Evolutionary conservation across 768 basidiomycete species (phyloP).

Genomic region (Auricularia sp.): DNA sequence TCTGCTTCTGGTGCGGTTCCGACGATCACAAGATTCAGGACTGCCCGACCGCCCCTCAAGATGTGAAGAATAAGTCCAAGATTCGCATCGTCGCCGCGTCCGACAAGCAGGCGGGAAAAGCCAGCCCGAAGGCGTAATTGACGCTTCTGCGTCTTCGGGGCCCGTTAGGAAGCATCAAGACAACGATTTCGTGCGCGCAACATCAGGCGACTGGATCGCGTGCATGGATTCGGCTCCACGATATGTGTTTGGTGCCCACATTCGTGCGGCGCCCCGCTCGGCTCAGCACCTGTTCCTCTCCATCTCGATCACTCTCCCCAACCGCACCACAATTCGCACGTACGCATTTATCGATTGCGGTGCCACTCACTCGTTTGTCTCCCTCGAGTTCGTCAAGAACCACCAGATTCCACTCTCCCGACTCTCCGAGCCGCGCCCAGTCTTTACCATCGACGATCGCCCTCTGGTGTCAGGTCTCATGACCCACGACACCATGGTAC

Average conservation of each 20-base stretch:
- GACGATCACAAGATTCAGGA: no score
- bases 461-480: conserved; percentile 31
- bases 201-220: conserved; percentile 9
- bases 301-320: conserved; percentile 20
- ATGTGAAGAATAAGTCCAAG: no score
- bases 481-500: conserved; percentile 26
- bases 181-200: no score
- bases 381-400: conserved; percentile 21
- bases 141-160: conserved; percentile 10
- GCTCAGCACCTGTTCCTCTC: conserved; percentile 18
- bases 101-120: conserved; percentile 18
- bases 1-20: no score
- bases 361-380: conserved; percentile 27
- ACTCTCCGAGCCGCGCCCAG: conserved; percentile 23
- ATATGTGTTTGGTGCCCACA: conserved; percentile 6
- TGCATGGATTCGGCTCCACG: conserved; percentile 5
- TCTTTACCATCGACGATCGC: conserved; percentile 27
- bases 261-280: conserved; percentile 5
- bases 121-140: background rate
- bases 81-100: no score
- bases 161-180: no score
- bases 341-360: conserved; percentile 30
- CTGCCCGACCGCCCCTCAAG: no score
- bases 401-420: conserved; percentile 23
- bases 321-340: conserved; percentile 21